Evolutionary conservation across 257 asterid species (phyloP).

Genomic region (Jacaranda mimosifolia): DNA sequence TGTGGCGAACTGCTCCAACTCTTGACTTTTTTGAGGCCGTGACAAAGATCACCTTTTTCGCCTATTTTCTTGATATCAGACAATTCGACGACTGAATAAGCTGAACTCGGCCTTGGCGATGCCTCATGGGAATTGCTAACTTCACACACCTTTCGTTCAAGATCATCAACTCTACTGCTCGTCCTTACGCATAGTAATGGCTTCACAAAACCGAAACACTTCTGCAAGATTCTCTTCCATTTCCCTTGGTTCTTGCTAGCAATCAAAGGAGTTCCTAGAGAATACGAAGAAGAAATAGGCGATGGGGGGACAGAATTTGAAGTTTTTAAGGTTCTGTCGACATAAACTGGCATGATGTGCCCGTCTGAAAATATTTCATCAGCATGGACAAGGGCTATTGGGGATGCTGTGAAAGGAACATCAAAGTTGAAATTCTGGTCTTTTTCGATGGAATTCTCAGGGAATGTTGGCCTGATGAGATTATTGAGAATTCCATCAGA

Average conservation of each 20-base stretch:
- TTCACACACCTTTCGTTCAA: constrained; percentile 55
- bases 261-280: constrained; percentile 3
- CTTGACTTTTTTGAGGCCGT: constrained; percentile 38
- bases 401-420: constrained; percentile 45
- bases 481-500: constrained; percentile 34
- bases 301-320: constrained; percentile 43
- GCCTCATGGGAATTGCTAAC: constrained; percentile 46
- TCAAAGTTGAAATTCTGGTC: constrained; percentile 59
- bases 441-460: constrained; percentile 32
- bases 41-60: constrained; percentile 10
- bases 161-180: constrained; percentile 55
- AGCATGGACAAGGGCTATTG: constrained; percentile 54
- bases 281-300: constrained; percentile 40
- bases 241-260: constrained; percentile 15
- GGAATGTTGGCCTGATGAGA: constrained; percentile 21
- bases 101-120: constrained; percentile 41
- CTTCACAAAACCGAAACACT: constrained; percentile 47
- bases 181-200: constrained; percentile 50
- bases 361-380: constrained; percentile 71
- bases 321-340: constrained; percentile 29
- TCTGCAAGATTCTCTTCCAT: constrained; percentile 46
- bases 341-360: constrained; percentile 56
- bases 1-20: constrained; percentile 52
- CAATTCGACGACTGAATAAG: constrained; percentile 32
- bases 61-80: constrained; percentile 24